Evolutionary conservation across 2,329 filamentous ascomycete genomes (phyloP).

Genomic region (Hypoxylon sp.): DNA sequence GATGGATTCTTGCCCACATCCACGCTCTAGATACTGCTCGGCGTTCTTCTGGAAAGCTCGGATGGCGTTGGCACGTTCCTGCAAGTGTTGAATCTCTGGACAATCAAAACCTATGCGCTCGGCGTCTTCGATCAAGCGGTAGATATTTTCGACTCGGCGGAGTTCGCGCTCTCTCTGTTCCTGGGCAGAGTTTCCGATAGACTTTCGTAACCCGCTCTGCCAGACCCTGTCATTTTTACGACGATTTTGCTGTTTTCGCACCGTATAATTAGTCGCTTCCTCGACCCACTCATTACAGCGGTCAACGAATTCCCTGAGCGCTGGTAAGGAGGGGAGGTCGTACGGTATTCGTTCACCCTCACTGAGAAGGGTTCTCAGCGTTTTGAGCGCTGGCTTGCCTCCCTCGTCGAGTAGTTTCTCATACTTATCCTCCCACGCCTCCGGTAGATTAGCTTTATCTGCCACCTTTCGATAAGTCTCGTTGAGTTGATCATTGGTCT

Average conservation of each 20-base stretch:
- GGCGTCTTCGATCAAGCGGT: slow-evolving; percentile 85
- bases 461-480: slow-evolving; percentile 80
- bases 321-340: slow-evolving; percentile 84
- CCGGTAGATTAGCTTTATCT: slow-evolving; percentile 88
- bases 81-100: slow-evolving; percentile 87
- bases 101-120: slow-evolving; percentile 93
- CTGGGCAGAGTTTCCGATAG: slow-evolving; percentile 66
- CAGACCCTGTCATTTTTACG: slow-evolving; percentile 93
- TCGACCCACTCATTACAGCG: slow-evolving; percentile 98
- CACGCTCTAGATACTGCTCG: slow-evolving; percentile 76
- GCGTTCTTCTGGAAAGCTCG: slow-evolving; percentile 86
- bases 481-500: slow-evolving; percentile 78
- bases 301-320: slow-evolving; percentile 91
- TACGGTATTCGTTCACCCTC: slow-evolving; percentile 98
- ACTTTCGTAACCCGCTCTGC: slow-evolving; percentile 81
- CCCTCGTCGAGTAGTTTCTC: slow-evolving; percentile 87
- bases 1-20: slow-evolving; percentile 79
- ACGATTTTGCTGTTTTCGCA: slow-evolving; percentile 96
- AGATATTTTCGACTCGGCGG: slow-evolving; percentile 90
- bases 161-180: slow-evolving; percentile 91
- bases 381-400: slow-evolving; percentile 86
- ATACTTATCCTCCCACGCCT: slow-evolving; percentile 92
- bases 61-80: slow-evolving; percentile 88
- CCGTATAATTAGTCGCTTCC: slow-evolving; percentile 95
- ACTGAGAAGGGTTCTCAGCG: slow-evolving; percentile 84